Evolutionary conservation across 441 rosid species (phyloP).

Genomic region (Hura crepitans): DNA sequence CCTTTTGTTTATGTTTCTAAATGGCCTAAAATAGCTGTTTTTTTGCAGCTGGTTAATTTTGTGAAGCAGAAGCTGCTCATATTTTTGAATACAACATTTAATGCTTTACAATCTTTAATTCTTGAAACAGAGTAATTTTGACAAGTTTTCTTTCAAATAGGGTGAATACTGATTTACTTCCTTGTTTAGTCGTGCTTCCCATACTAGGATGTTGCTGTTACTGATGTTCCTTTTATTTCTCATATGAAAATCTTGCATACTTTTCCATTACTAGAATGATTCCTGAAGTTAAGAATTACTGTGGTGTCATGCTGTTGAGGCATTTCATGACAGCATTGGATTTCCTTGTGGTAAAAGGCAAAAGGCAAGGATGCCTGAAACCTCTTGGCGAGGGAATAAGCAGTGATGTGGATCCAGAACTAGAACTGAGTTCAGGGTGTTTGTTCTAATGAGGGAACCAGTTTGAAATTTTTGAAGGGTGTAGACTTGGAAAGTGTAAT

Average conservation of each 20-base stretch:
- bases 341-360: background rate
- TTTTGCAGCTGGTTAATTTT: slow-evolving; percentile 1
- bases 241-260: background rate
- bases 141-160: background rate
- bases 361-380: background rate
- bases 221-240: background rate
- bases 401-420: no score
- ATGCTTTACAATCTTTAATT: slow-evolving; percentile 8
- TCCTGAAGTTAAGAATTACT: slow-evolving; percentile 1
- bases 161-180: background rate
- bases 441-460: background rate
- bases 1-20: slow-evolving; percentile 2
- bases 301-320: background rate
- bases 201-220: background rate
- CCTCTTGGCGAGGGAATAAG: no score
- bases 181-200: background rate
- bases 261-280: background rate
- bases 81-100: slow-evolving; percentile 3
- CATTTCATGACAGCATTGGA: background rate
- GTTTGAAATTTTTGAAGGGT: background rate
- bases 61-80: slow-evolving; percentile 9
- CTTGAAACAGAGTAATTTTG: slow-evolving; percentile 4
- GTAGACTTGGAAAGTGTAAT: no score
- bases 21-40: background rate
- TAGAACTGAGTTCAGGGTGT: no score